These are phyloP conservation scores for Fusarium begoniae DNA, from an alignment of 2,329 filamentous ascomycete genomes.

Conservation along the genomic window DNA sequence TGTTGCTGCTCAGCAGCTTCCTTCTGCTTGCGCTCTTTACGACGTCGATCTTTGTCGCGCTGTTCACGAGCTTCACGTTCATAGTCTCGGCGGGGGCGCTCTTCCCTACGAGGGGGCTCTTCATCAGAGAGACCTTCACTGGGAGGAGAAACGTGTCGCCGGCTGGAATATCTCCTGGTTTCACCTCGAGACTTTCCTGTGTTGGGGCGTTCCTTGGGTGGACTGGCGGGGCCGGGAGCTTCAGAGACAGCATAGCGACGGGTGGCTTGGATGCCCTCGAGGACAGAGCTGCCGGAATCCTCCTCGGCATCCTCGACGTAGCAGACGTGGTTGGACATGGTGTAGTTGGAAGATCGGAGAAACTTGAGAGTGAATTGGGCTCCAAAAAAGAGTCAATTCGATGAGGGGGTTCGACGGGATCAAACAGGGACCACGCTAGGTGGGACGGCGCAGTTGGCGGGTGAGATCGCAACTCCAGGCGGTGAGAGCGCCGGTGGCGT, in stretches of 20 bases:
- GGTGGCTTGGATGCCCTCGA: slow-evolving; percentile 51
- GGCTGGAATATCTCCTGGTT: slow-evolving; percentile 41
- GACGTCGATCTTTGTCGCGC: slow-evolving; percentile 45
- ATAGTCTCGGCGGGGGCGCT: slow-evolving; percentile 36
- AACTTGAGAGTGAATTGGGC: slow-evolving; percentile 35
- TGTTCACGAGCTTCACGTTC: slow-evolving; percentile 39
- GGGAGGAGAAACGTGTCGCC: slow-evolving; percentile 50
- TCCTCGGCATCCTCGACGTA: slow-evolving; percentile 64
- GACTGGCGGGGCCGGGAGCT: slow-evolving; percentile 53
- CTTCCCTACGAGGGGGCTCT: slow-evolving; percentile 52
- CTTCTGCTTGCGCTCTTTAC: slow-evolving; percentile 39
- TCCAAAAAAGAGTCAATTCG: slow-evolving; percentile 33
- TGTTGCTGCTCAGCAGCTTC: slow-evolving; percentile 39
- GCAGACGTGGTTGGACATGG: slow-evolving; percentile 57
- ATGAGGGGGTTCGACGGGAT: slow-evolving; percentile 37
- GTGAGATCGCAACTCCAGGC: slow-evolving; percentile 35
- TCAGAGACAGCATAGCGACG: slow-evolving; percentile 59
- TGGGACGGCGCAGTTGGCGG: slow-evolving; percentile 39
- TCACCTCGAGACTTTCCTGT: slow-evolving; percentile 60
- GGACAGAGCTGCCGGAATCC: slow-evolving; percentile 56
- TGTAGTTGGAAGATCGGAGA: slow-evolving; percentile 34
- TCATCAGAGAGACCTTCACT: slow-evolving; percentile 52
- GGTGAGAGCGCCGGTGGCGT: slow-evolving; percentile 30
- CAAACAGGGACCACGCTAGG: slow-evolving; percentile 43
- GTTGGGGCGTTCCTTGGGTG: slow-evolving; percentile 61